A percentile compares a stretch with the other conserved stretches of the same genome.
These are phyloP conservation scores for Solanum peruvianum DNA, from an alignment of 257 asterid species.

Conservation along the genomic window DNA sequence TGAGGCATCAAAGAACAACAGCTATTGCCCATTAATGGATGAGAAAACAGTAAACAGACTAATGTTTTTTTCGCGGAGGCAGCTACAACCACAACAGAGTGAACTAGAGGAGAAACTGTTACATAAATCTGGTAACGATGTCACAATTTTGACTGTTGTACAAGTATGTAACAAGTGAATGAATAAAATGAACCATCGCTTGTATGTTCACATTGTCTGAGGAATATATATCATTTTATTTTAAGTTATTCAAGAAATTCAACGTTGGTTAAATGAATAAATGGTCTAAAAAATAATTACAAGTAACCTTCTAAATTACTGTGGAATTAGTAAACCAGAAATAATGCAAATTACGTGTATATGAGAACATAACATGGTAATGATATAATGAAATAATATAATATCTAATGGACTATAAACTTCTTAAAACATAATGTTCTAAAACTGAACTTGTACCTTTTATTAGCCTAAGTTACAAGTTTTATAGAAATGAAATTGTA, in stretches of 20 bases:
- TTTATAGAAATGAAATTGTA: background rate
- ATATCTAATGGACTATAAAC: background rate
- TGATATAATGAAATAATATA: background rate
- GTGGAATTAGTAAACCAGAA: background rate
- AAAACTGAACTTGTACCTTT: background rate
- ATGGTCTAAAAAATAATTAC: background rate
- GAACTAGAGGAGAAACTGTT: background rate
- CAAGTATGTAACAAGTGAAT: background rate
- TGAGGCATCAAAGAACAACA: background rate
- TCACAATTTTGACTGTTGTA: background rate
- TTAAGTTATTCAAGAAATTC: background rate
- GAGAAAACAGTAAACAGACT: background rate
- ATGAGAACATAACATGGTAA: background rate
- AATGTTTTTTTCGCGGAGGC: background rate
- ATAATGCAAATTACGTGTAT: background rate
- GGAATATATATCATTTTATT: background rate
- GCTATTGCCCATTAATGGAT: background rate
- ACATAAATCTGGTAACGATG: background rate
- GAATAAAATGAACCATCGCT: background rate
- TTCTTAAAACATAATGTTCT: background rate
- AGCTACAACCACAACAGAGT: background rate
- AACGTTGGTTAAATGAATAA: background rate
- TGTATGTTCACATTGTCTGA: background rate
- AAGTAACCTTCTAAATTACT: background rate
- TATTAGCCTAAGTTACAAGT: background rate